Evolutionary conservation across 2,329 filamentous ascomycete genomes (phyloP), one percentile per base, ranked within the genome.

Genomic region (Paecilomyces variotii): DNA sequence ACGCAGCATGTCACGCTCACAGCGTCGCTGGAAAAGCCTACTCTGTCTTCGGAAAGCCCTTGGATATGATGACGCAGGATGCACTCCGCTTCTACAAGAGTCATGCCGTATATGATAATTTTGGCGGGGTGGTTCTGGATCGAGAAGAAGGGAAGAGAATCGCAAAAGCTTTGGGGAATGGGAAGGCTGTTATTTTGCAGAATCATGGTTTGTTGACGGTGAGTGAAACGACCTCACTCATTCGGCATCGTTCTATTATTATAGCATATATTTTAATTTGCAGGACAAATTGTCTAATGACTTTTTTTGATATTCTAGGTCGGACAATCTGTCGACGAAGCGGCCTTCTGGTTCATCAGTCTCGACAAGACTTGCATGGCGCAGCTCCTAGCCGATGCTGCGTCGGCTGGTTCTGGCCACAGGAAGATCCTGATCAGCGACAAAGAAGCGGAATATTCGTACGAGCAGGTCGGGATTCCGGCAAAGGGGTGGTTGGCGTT

Each of bases 181-280:
- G 75, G 56, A 84, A 84, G 65, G 81, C 80, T 0, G 80, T 76
- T 3, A 71, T 84, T 12, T 68, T 84, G n/a, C 76, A 78, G 62
- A 84, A 83, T 64, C 82, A 84, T 65, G 82, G 82, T 0, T 68
- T 84, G 19, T 67, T 84, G 59, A 83, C 82, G 1, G 77, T 76
- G n/a, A 19, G 56, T 52, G 24, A 52, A 19, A 45, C 39, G 1
- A 45, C 7, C 1, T 19, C 1, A 19, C 19, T 19, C 19, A 19
- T 1, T 19, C 19, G 19, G 19, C 19, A 19, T 19, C 19, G 19
- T 19, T 19, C 19, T 19, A 19, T 19, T 19, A 19, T 19, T 19
- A 19, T 19, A 19, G 19, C 19, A 19, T 19, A 19, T 19, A 1
- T 19, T 19, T 19, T 19, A 19, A 19, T 19, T 19, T 1, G 1